Evolutionary conservation across 495 filamentous ascomycete species (phyloP), one percentile per base, ranked within the genome.

Genomic region (Penicillium canescens): DNA sequence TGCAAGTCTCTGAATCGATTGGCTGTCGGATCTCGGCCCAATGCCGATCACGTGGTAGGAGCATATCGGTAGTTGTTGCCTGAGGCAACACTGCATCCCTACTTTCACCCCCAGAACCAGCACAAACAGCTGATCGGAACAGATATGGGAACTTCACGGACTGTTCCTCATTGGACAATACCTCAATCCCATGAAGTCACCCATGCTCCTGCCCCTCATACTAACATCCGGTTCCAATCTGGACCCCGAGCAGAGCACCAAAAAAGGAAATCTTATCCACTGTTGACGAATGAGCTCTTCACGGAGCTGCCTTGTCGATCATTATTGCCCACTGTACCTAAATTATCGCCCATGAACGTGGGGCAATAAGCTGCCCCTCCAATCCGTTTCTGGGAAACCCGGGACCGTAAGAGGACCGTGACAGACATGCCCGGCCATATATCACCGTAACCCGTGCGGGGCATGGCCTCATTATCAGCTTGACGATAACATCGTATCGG

Each of bases 371-470:
- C 7, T 39, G 8, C 36, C 36, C 21, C 34, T 16, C 34, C 18
- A 28, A n/a, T 12, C 34, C 23, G 3, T 33, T 39, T 33, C 14
- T 40, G 20, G 31, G 26, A 51, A 34, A 34, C 5, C 40, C 31
- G 49, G 14, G 28, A 36, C 20, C 5, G 3, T 51, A 24, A 51
- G 39, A 36, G 14, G 40, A 24, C 20, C 4, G 1, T 51, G 35
- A 51, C 49, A 36, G 33, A n/a, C 7, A 23, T 23, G 23, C 33
- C 40, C 49, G 49, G 49, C 49, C 21, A 36, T 51, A 51, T 40
- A 43, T 26, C 28, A 20, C 49, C 49, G 49, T 28, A 51, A 51
- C 49, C 49, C 49, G 49, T 51, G 49, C 39, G 40, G 40, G 49
- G 49, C 31, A 40, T 51, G 42, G 42, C 20, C 35, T 24, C 31